Conservation (phyloP, 805 yeast genomes). For the Teunomyces pallodes region DNA sequence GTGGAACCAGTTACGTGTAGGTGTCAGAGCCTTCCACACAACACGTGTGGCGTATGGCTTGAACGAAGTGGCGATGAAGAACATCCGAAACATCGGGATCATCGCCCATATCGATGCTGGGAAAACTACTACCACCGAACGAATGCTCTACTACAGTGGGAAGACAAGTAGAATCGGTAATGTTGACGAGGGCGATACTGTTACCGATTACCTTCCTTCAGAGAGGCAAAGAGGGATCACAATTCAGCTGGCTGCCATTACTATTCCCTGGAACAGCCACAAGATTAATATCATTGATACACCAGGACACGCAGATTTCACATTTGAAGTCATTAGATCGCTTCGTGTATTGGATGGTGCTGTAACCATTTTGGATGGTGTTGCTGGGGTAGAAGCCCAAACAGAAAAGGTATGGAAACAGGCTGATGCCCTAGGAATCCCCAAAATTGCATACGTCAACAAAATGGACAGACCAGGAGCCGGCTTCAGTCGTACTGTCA, state of each 20-base stretch:
- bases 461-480: slow-evolving; percentile 98
- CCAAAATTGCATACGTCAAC: slow-evolving; percentile 77
- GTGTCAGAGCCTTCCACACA: not conserved
- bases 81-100: slow-evolving; percentile 84
- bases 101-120: slow-evolving; percentile 99
- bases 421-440: slow-evolving; percentile 64
- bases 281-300: slow-evolving; percentile 90
- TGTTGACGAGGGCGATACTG: slow-evolving; percentile 96
- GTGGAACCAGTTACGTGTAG: not conserved
- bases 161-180: slow-evolving; percentile 78
- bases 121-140: slow-evolving; percentile 94
- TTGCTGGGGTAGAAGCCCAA: slow-evolving; percentile 98
- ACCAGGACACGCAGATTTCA: slow-evolving; percentile 97
- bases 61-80: slow-evolving; percentile 27
- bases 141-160: slow-evolving; percentile 91
- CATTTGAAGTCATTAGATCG: slow-evolving; percentile 89
- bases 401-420: slow-evolving; percentile 97
- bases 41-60: slow-evolving; percentile 8
- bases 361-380: slow-evolving; percentile 88
- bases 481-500: slow-evolving; percentile 86
- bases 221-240: slow-evolving; percentile 94
- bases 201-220: slow-evolving; percentile 86
- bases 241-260: slow-evolving; percentile 93
- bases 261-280: slow-evolving; percentile 78
- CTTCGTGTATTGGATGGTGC: slow-evolving; percentile 92